Base-by-base conservation (phyloP, 495 filamentous ascomycete genomes). In the Amniculicola lignicola region DNA sequence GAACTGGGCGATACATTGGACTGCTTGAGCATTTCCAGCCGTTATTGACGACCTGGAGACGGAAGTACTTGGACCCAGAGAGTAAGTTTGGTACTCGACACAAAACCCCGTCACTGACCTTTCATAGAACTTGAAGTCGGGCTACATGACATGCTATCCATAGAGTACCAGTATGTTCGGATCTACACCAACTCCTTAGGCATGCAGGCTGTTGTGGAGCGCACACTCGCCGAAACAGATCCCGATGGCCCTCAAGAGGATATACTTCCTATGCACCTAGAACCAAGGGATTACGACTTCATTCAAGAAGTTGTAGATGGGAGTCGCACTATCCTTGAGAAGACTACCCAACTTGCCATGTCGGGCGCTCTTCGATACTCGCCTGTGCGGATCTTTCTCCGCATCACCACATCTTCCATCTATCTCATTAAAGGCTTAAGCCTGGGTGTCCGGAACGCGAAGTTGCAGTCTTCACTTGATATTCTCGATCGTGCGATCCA, bases 291-390 rank as follows among this genome's bases (percentile, higher is more conserved):
- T 47, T 78, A 78, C 59, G 75, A 77, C 61, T 79, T 78, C 56
- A 80, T 80, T 21, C 72, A 78, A 64, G 77, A 80, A 59, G 77
- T 80, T 1, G 77, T 79, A 23, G 76, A 80, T 24, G 76, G 76
- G 1, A 78, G 77, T 54, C 72, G 76, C 39, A 68, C 77, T 43
- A 79, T 80, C 44, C 59, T 80, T 3, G 68, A 72, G 28, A 78
- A 75, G 58, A 72, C 74, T 19, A 68, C 57, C 12, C 69, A 78
- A 41, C 57, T 67, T 11, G 46, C 60, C 4, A 57, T 61, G 22
- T 52, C 51, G 3, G 57, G 57, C 22, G 55, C 61, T 18, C 40
- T 80, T 27, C 72, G 71, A 6, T 80, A 78, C 46, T 76, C 71
- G 0, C 77, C 77, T 0, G 75, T 80, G 14, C 73, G 77, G 28